Evolutionary conservation across 495 filamentous ascomycete species (phyloP).

Genomic region (Aspergillus ostianus): DNA sequence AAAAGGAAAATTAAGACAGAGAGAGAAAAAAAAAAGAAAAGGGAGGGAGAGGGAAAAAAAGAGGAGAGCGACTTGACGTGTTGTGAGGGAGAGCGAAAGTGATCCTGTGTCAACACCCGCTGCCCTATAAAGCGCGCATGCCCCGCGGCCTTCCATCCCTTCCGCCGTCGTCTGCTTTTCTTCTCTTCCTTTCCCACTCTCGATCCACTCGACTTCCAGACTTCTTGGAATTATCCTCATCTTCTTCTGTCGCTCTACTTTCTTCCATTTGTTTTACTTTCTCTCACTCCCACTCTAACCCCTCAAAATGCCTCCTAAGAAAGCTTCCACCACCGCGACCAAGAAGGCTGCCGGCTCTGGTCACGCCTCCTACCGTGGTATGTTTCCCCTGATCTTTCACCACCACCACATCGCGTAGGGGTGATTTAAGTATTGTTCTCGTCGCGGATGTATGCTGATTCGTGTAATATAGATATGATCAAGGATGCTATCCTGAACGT

Average conservation of each 20-base stretch:
- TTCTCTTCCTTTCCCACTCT: conserved; percentile 28
- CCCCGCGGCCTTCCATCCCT: conserved; percentile 47
- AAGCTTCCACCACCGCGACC: conserved; percentile 31
- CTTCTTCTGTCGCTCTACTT: conserved; percentile 16
- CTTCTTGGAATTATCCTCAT: conserved; percentile 18
- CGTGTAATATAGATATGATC: conserved; percentile 60
- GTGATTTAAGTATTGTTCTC: conserved; percentile 23
- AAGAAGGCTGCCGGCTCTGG: conserved; percentile 36
- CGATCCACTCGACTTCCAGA: conserved; percentile 18
- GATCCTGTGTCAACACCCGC: conserved; percentile 47
- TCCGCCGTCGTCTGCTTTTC: conserved; percentile 31
- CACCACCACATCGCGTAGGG: conserved; percentile 45
- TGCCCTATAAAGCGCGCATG: conserved; percentile 52
- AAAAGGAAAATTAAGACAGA: conserved; percentile 9
- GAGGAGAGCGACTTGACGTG: conserved; percentile 22
- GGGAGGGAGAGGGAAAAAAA: conserved; percentile 16
- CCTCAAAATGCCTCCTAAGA: conserved; percentile 54
- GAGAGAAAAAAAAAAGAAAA: conserved; percentile 16
- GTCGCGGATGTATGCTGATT: conserved; percentile 53
- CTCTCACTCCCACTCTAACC: conserved; percentile 18
- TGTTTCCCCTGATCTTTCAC: conserved; percentile 44
- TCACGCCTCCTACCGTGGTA: conserved; percentile 63
- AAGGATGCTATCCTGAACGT: conserved; percentile 67
- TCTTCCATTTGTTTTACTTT: conserved; percentile 16
- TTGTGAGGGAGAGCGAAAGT: conserved; percentile 28